Evolutionary conservation across 352 stramenopile species (phyloP), one percentile per base, ranked within the genome.

Genomic region (Pythium brachiatum): DNA sequence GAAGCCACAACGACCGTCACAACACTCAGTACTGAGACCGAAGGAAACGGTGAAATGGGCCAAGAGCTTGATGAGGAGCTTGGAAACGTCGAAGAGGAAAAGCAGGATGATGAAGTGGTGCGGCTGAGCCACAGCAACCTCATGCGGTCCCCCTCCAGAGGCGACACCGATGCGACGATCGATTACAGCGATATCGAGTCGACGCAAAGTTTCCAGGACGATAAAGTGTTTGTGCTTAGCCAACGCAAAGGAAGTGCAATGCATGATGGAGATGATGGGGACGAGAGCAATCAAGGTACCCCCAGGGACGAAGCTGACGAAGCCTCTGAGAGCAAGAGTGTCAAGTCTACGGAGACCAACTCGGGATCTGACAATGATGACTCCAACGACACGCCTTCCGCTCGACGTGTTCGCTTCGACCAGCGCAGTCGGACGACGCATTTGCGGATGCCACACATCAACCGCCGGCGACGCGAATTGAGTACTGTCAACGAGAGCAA

Each of bases 341-440:
- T 57, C 23, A 47, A 47, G 4, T 80, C 67, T 0, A 80, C 64
- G 1, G 34, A 52, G 11, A 69, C 65, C 13, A 70, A 76, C 25
- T 73, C 71, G 3, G 62, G 67, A 20, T 75, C 64, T 5, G 66
- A 75, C 11, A 57, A 71, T 29, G 51, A 57, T 4, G 70, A 71
- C 26, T 32, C 53, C 0, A 41, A 72, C 13, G 44, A 51, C 18
- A 1, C n/a, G 0, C 25, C 34, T 12, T 48, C 29, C 4, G 13
- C 41, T 26, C 52, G 53, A 3, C 70, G 56, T 48, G 51, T 72
- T 20, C 63, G 60, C 12, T 75, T 78, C n/a, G 70, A 75, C 32
- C 25, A 26, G 0, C 64, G 64, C 15, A 71, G 58, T 21, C 56
- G 71, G 3, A 73, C 39, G 21, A 68, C 59, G 2, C 65, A 48